Base-by-base conservation (phyloP, 1,284 basidiomycete genomes). In the Naganishia liquefaciens region DNA sequence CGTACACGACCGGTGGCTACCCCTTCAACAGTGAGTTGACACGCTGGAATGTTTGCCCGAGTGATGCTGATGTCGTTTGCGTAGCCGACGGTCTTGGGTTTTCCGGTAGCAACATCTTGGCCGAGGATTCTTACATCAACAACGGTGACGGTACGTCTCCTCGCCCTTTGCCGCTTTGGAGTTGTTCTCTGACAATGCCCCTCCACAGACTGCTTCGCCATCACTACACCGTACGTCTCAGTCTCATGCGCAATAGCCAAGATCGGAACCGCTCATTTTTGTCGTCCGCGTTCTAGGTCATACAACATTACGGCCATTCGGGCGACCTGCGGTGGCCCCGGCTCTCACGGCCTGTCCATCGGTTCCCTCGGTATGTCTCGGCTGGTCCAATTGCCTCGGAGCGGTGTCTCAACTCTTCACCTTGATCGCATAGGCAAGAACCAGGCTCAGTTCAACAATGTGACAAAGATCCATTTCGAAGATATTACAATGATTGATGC, bases 221-320 rank as follows among this genome's bases (percentile, higher is more conserved):
- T 60, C 21, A 60, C 55, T 3, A 39, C 43, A 11, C 30, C 47
- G 57, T 80, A 81, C 66, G 78, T 80, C 70, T n/a, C n/a, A n/a
- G n/a, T n/a, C n/a, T n/a, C n/a, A n/a, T n/a, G n/a, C n/a, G n/a
- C n/a, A n/a, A n/a, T n/a, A n/a, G n/a, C 19, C 2, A 15, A 81
- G 82, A 7, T 81, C 82, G 67, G 81, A 82, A 21, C 46, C 67
- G 81, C 82, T n/a, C n/a, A n/a, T n/a, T n/a, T n/a, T n/a, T n/a
- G n/a, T n/a, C n/a, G 60, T 74, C 82, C 30, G 81, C 81, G 5
- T 77, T 82, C 21, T 63, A 81, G 82, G 21, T 81, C 81, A 1
- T 72, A 75, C 42, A 79, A 82, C 67, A 79, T 83, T 51, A 74
- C 80, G 19, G 80, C 79, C 15, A 74, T 78, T 67, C 81, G 82